Conservation (phyloP, 148 eudicot species). For the Tetragonia tetragonoides region DNA sequence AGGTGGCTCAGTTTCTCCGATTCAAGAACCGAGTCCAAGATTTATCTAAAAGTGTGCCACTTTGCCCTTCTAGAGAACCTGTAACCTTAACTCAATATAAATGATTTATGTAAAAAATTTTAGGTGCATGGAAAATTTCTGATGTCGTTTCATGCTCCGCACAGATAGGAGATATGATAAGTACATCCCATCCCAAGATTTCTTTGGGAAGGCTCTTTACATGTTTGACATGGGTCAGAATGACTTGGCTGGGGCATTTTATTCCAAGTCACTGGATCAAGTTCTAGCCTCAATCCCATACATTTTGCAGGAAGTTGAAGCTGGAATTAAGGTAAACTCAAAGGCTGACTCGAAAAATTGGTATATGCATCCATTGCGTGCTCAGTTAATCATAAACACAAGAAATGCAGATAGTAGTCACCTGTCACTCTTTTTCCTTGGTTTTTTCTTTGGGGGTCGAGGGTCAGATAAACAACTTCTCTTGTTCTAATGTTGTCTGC, state of each 20-base stretch:
- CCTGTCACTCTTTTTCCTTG: no score
- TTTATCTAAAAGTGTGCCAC: constrained; percentile 48
- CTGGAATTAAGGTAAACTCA: constrained; percentile 54
- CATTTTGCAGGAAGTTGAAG: constrained; percentile 73
- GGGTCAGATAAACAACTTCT: neutral
- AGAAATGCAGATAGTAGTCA: neutral
- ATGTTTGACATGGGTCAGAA: constrained; percentile 97
- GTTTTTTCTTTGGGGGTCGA: no score
- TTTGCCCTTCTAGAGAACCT: neutral
- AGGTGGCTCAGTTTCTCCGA: constrained; percentile 75
- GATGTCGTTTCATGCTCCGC: constrained; percentile 11
- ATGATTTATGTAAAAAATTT: neutral
- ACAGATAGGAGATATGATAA: constrained; percentile 65
- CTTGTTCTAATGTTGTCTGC: neutral
- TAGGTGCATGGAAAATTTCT: neutral
- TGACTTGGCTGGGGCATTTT: constrained; percentile 84
- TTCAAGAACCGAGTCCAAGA: constrained; percentile 74
- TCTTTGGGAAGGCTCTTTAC: constrained; percentile 70
- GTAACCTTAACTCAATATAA: neutral
- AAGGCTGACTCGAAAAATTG: neutral
- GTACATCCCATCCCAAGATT: constrained; percentile 69
- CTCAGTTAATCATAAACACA: neutral
- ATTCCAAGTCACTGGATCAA: constrained; percentile 80
- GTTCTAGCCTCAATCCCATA: constrained; percentile 70
- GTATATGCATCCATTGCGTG: neutral